phyloP scores from a whole-genome alignment of 805 yeast genomes.

The Cyberlindnera galapagoensis region DNA sequence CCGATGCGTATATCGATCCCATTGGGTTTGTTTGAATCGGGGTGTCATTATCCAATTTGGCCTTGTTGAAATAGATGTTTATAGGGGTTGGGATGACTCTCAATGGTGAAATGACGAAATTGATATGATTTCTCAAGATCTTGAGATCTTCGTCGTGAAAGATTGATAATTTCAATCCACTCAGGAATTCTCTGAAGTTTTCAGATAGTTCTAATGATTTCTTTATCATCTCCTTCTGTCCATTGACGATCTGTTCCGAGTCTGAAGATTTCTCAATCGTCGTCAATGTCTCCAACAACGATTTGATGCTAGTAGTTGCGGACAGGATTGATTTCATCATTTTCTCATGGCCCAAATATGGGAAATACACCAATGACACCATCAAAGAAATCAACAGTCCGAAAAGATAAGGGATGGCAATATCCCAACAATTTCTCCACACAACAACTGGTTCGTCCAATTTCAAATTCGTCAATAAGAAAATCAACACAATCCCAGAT shows the following conservation, averaged over 20 bases:
- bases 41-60: neutral
- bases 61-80: constrained; percentile 8
- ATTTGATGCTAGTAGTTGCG: constrained; percentile 21
- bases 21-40: neutral
- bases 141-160: constrained; percentile 28
- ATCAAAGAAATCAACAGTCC: constrained; percentile 34
- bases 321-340: constrained; percentile 23
- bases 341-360: constrained; percentile 34
- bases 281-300: constrained; percentile 17
- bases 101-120: constrained; percentile 33
- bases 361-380: constrained; percentile 30
- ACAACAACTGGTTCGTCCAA: constrained; percentile 23
- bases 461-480: constrained; percentile 19
- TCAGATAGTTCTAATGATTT: constrained; percentile 31
- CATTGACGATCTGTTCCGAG: constrained; percentile 11
- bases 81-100: constrained; percentile 31
- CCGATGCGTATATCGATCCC: constrained; percentile 16
- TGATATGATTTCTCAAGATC: constrained; percentile 35
- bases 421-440: constrained; percentile 35
- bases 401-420: constrained; percentile 38
- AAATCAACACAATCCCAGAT: constrained; percentile 32
- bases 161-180: constrained; percentile 32
- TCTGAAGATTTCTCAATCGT: constrained; percentile 6
- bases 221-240: constrained; percentile 28
- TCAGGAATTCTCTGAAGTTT: constrained; percentile 36